phyloP scores from a whole-genome alignment of 768 basidiomycete genomes.

The Roridomyces roridus region DNA sequence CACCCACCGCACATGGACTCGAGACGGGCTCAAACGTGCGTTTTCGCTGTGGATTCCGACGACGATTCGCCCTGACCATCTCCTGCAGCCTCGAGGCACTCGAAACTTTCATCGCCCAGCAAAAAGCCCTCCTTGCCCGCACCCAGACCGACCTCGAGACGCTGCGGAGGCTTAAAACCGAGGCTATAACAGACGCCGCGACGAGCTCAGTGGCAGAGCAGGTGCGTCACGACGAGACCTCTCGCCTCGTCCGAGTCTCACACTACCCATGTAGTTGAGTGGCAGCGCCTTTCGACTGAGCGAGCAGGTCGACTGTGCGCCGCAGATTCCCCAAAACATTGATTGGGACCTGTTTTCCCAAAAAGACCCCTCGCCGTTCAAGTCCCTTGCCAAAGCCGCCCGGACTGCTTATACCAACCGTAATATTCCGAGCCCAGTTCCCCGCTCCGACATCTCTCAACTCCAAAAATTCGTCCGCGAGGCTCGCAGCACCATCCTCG shows the following conservation, averaged over 20 bases:
- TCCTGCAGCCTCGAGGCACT: conserved; percentile 66
- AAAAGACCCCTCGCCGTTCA: conserved; percentile 61
- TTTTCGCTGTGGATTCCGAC: background rate
- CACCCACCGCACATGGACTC: conserved; percentile 11
- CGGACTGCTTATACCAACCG: conserved; percentile 43
- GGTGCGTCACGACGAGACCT: conserved; percentile 38
- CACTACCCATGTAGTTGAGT: conserved; percentile 30
- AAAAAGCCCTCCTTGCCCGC: conserved; percentile 61
- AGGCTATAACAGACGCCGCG: conserved; percentile 41
- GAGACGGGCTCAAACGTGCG: background rate
- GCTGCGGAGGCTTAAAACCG: conserved; percentile 51
- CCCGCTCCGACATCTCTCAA: conserved; percentile 53
- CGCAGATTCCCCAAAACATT: conserved; percentile 53
- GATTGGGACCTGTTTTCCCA: conserved; percentile 68
- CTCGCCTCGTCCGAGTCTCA: background rate
- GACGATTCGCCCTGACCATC: background rate
- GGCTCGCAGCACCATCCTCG: conserved; percentile 56
- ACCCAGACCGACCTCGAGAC: conserved; percentile 69
- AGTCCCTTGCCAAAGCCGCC: conserved; percentile 47
- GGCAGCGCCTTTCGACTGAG: conserved; percentile 48
- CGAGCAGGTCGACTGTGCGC: conserved; percentile 48
- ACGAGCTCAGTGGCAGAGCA: conserved; percentile 27
- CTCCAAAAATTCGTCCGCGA: conserved; percentile 65
- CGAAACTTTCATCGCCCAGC: conserved; percentile 65
- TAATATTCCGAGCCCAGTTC: conserved; percentile 43